Conservation (phyloP, 1,284 basidiomycete species). For the Cryptococcus sp. region DNA sequence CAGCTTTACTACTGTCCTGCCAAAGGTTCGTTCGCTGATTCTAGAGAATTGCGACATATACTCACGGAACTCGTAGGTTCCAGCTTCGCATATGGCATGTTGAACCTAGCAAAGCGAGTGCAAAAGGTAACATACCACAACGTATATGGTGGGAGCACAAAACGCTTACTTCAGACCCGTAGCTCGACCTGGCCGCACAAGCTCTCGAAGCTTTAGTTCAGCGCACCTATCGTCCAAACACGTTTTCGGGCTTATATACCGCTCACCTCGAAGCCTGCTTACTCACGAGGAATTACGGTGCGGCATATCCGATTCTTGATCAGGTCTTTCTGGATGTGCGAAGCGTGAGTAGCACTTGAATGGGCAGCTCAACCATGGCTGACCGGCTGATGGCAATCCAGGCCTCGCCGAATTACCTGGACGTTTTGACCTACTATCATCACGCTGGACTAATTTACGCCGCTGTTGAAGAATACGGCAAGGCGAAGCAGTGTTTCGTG, state of each 20-base stretch:
- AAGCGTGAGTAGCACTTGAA: conserved; percentile 20
- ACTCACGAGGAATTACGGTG: conserved; percentile 20
- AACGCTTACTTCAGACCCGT: not conserved
- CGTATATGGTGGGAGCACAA: too few species aligned
- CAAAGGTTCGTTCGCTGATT: conserved; percentile 15
- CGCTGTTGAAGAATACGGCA: conserved; percentile 24
- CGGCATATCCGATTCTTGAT: conserved; percentile 17
- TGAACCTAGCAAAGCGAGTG: conserved; percentile 34
- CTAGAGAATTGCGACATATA: too few species aligned
- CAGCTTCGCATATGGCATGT: conserved; percentile 33
- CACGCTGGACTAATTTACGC: conserved; percentile 43
- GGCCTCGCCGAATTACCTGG: conserved; percentile 32
- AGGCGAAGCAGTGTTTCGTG: conserved; percentile 35
- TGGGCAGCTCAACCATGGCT: not conserved
- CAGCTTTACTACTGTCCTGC: conserved; percentile 17
- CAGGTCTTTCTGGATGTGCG: conserved; percentile 27
- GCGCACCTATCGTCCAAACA: not conserved
- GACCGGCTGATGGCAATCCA: conserved; percentile 2
- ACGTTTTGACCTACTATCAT: conserved; percentile 47
- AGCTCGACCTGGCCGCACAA: conserved; percentile 17
- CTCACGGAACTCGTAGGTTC: conserved; percentile 18
- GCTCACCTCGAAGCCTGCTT: conserved; percentile 40
- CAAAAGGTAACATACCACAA: conserved; percentile 21
- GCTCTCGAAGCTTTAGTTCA: conserved; percentile 26
- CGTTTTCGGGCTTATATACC: conserved; percentile 35